Conservation (phyloP, 108 stramenopile species). For the Pseudonitzschia pungens region DNA sequence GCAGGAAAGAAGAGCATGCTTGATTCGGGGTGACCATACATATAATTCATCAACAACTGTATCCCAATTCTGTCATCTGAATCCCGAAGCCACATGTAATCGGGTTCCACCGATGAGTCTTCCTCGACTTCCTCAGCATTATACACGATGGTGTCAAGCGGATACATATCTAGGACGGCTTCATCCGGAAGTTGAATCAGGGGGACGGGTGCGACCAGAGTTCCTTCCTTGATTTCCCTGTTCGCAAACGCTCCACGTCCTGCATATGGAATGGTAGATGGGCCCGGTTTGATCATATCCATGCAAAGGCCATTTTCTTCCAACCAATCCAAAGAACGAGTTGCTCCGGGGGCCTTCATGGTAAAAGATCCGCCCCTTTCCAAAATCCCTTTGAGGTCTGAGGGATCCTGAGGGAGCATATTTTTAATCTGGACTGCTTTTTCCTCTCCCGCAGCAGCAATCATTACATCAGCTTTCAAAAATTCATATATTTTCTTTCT, state of each 20-base stretch:
- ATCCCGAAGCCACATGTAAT: conserved; percentile 15
- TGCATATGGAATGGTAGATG: conserved; percentile 76
- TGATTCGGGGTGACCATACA: conserved; percentile 72
- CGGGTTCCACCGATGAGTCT: background rate
- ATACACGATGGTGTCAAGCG: conserved; percentile 24
- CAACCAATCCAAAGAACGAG: conserved; percentile 56
- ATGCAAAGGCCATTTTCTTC: conserved; percentile 74
- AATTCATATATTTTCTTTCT: conserved; percentile 68
- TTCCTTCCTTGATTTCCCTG: conserved; percentile 55
- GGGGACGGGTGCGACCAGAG: conserved; percentile 69
- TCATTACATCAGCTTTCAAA: conserved; percentile 64
- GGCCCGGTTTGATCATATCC: conserved; percentile 70
- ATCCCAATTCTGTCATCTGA: conserved; percentile 30
- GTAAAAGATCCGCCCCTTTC: conserved; percentile 58
- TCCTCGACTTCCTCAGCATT: conserved; percentile 35
- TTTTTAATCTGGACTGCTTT: conserved; percentile 33
- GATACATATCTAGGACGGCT: conserved; percentile 55
- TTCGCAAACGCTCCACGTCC: conserved; percentile 83
- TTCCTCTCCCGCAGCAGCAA: conserved; percentile 55
- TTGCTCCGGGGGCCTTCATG: conserved; percentile 35
- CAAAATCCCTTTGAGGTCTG: conserved; percentile 50
- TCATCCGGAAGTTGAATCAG: conserved; percentile 63
- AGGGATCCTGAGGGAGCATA: conserved; percentile 58
- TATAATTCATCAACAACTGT: conserved; percentile 71
- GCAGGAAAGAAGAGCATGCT: conserved; percentile 60